A percentile compares a stretch with the other conserved stretches of the same genome.
phyloP scores from a whole-genome alignment of 108 stramenopile genomes.

The Conticribra weissflogii region DNA sequence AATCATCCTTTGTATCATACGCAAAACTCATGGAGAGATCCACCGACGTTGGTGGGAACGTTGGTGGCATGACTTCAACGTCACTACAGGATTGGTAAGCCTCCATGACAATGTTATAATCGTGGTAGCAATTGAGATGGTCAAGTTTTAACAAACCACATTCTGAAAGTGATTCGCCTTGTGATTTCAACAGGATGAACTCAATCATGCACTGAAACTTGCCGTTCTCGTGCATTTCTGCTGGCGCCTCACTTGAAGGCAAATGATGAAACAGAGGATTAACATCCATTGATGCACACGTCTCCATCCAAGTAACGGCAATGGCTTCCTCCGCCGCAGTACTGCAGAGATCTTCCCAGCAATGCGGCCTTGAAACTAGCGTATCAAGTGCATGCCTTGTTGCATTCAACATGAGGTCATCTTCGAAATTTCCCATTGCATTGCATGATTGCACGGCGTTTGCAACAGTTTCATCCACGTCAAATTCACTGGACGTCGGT shows the following conservation, averaged over 20 bases:
- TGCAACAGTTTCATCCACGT: slow-evolving; percentile 18
- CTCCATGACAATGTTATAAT: slow-evolving; percentile 14
- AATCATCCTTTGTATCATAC: slow-evolving; percentile 3
- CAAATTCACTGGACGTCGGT: slow-evolving; percentile 18
- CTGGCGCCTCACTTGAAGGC: neutral
- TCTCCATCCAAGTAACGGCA: slow-evolving; percentile 31
- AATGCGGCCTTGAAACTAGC: slow-evolving; percentile 22
- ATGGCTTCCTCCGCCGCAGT: slow-evolving; percentile 11
- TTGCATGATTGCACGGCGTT: slow-evolving; percentile 18
- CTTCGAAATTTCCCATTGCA: neutral
- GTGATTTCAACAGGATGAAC: slow-evolving; percentile 15
- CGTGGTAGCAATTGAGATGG: slow-evolving; percentile 6
- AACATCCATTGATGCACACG: slow-evolving; percentile 23
- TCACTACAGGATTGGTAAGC: slow-evolving; percentile 27
- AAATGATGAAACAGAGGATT: slow-evolving; percentile 14
- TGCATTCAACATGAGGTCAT: slow-evolving; percentile 6
- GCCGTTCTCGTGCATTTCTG: slow-evolving; percentile 20
- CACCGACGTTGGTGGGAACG: slow-evolving; percentile 9
- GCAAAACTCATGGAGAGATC: slow-evolving; percentile 32
- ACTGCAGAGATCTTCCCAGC: slow-evolving; percentile 37
- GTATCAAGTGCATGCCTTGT: slow-evolving; percentile 15
- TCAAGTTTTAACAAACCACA: slow-evolving; percentile 17
- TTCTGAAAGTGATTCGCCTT: neutral
- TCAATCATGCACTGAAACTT: slow-evolving; percentile 31
- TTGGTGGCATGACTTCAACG: neutral